phyloP scores from a whole-genome alignment of 1,139 yeast genomes.

The Pneumocystis carinii region DNA sequence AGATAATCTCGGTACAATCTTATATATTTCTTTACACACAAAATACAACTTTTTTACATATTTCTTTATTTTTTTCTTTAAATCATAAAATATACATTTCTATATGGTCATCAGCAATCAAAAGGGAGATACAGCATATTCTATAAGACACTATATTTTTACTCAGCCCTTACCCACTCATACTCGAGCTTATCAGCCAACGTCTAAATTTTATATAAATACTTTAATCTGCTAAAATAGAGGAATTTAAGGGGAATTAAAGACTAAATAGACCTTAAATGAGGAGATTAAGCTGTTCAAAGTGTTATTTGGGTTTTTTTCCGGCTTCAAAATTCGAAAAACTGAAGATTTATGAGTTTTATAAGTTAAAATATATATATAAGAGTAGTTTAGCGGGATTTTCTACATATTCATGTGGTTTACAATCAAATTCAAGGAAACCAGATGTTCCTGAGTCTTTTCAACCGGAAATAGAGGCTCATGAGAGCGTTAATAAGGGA shows the following conservation, averaged over 20 bases:
- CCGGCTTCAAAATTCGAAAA: not conserved
- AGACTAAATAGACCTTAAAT: not conserved
- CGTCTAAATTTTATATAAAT: not conserved
- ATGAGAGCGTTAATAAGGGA: not conserved
- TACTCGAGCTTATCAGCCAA: not conserved
- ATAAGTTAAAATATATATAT: not conserved
- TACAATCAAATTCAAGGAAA: not conserved
- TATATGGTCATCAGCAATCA: not conserved
- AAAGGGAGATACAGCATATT: not conserved
- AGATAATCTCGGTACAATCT: too few relatives aligned
- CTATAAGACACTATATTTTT: not conserved
- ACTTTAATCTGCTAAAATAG: not conserved
- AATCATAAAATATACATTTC: not conserved
- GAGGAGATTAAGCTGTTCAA: not conserved
- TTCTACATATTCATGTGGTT: not conserved
- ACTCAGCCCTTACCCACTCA: not conserved
- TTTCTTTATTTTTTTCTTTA: not conserved
- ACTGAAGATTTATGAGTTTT: not conserved
- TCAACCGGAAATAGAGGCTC: not conserved
- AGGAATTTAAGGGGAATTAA: not conserved
- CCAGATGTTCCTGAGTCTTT: not conserved
- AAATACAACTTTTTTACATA: not conserved
- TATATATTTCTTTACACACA: too few relatives aligned
- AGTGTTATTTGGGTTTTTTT: not conserved
- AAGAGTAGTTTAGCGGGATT: not conserved